Base-by-base conservation (phyloP, 108 stramenopile genomes). In the Chaetoceros muelleri region DNA sequence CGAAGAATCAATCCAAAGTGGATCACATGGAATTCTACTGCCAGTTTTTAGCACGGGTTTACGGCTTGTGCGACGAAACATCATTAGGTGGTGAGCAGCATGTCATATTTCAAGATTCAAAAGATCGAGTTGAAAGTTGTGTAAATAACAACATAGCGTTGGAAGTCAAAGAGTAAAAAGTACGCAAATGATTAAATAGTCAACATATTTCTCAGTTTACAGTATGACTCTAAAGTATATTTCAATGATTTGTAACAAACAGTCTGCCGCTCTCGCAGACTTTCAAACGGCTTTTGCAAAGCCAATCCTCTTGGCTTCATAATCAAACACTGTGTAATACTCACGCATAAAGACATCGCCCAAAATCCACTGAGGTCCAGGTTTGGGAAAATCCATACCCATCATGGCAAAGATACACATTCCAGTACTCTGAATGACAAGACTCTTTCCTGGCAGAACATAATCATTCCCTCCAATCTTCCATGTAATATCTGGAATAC, bases 341-440 rank as follows among this genome's bases (percentile, higher is more conserved):
- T 98, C 71, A 26, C 97, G 75, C 89, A 99, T 93, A 68, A 99
- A 99, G 46, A 97, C 94, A 74, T 99, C 99, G 28, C 99, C 99
- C 70, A 99, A 78, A 65, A 99, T 96, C 95, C 96, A 98, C 28
- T 90, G 69, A 1, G 95, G 96, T 13, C 77, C 85, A 44, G 58
- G 53, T 5, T 54, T 58, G 7, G 81, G 83, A 48, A 97, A 75
- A 73, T 97, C 97, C 67, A 98, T 87, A 47, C 85, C 95, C 87
- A 95, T 95, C 66, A 98, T 81, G 17, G 95, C 95, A 64, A 98
- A 90, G 31, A 98, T 61, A 73, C 97, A 98, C 34, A 72, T 78
- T 19, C 76, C 76, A 26, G 73, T 66, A 48, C 85, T 70, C 64
- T 97, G 91, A 54, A 99, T 91, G 30, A 94, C 90, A 30, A 85